Percentiles rank a stretch among this genome's conserved stretches.
phyloP scores from a whole-genome alignment of 306 rosid species.

The Rubus idaeus region DNA sequence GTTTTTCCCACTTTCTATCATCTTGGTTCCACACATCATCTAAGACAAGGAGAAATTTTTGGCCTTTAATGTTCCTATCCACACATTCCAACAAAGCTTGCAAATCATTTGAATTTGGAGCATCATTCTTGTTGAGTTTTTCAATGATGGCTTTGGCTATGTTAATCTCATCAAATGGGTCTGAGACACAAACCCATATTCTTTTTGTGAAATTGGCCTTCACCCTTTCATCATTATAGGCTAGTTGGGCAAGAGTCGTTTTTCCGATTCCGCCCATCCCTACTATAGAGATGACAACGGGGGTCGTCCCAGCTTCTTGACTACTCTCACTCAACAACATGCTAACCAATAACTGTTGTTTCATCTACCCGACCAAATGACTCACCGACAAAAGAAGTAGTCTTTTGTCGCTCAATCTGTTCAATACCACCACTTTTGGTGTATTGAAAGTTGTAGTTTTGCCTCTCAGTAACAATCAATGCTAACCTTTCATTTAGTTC shows the following conservation, averaged over 20 bases:
- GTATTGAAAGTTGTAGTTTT: neutral
- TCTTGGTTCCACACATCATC: constrained; percentile 26
- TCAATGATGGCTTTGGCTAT: constrained; percentile 18
- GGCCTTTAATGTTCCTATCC: neutral
- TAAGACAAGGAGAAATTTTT: constrained; percentile 13
- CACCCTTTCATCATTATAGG: constrained; percentile 6
- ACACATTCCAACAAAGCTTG: neutral
- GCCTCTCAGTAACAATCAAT: neutral
- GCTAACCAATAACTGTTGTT: neutral
- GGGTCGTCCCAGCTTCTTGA: no score
- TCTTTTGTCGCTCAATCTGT: neutral
- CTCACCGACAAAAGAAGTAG: constrained; percentile 5
- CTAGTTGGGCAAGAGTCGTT: constrained; percentile 20
- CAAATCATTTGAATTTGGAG: neutral
- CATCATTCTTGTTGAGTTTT: neutral
- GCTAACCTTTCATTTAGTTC: constrained; percentile 2
- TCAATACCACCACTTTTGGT: neutral
- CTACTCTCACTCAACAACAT: constrained; percentile 1
- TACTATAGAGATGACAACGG: constrained; percentile 14
- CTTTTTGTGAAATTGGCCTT: neutral
- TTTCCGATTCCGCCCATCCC: constrained; percentile 26
- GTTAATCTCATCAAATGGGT: constrained; percentile 11
- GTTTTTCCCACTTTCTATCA: neutral
- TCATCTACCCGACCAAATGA: neutral
- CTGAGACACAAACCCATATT: constrained; percentile 25